These are phyloP conservation scores for Polytrichum formosum DNA, from an alignment of 225 moss, liverwort and hornwort genomes.

Conservation along the genomic window DNA sequence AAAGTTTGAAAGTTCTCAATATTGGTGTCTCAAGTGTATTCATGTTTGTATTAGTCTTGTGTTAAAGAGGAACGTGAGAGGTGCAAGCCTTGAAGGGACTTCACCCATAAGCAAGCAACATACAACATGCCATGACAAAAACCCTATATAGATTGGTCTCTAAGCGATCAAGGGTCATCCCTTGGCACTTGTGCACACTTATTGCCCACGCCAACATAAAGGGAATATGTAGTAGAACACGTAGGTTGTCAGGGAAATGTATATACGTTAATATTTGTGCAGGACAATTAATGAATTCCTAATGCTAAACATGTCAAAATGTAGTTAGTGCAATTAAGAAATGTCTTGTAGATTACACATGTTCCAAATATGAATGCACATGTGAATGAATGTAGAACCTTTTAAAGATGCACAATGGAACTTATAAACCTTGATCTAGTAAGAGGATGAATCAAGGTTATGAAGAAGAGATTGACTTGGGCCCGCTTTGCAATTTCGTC, in stretches of 20 bases:
- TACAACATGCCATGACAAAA: constrained; percentile 95
- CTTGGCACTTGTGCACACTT: constrained; percentile 95
- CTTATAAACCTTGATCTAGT: no score
- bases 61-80: constrained; percentile 11
- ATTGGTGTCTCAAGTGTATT: no score
- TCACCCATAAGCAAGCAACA: constrained; percentile 88
- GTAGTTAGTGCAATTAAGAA: no score
- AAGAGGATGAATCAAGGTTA: neutral
- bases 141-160: constrained; percentile 89
- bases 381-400: no score
- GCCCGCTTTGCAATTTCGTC: constrained; percentile 74
- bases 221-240: constrained; percentile 41
- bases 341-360: no score
- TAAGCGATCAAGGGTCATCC: constrained; percentile 88
- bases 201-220: constrained; percentile 85
- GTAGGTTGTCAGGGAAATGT: constrained; percentile 7
- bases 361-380: no score
- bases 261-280: neutral
- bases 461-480: constrained; percentile 40
- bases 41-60: no score
- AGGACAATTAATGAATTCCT: no score
- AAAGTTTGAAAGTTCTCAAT: no score
- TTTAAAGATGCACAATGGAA: no score
- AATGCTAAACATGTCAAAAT: no score
- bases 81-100: constrained; percentile 79